Evolutionary conservation across 192 early-diverging fungal genomes (phyloP), one percentile per base, ranked within the genome.

Genomic region (Linnemannia elongata): DNA sequence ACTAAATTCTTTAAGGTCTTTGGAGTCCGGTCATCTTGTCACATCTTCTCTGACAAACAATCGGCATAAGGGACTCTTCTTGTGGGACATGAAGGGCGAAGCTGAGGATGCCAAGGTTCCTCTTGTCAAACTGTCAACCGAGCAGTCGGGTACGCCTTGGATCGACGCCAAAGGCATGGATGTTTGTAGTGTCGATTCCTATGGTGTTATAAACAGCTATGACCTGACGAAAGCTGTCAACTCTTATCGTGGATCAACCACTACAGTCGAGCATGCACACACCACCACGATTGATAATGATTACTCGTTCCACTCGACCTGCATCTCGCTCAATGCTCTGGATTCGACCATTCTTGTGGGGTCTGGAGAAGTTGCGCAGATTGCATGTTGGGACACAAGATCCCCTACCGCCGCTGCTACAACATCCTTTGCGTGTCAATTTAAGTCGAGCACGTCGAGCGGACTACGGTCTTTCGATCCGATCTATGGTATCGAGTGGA

Each of bases 11-110:
- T 38, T 0, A 30, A 85, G 83, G 35, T 80, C 79, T 27, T 66
- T 86, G 36, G 83, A 86, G n/a, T 86, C 83, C 1, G 83, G 83
- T 0, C 83, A 80, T 36, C 44, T 86, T 24, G 74, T 86, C n/a
- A 79, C 83, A 60, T 74, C 79, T 10, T 74, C 79, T 17, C 36
- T 13, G 57, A 54, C 71, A 6, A 12, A 24, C 1, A 68, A 17
- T 15, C 15, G 18, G 6, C 20, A 42, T 1, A 47, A 69, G 7
- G 57, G n/a, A 8, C 75, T 86, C 2, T 33, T 68, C 12, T 74
- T 86, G 20, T 86, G 83, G 83, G 83, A 86, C 36, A 73, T 86
- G 75, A 81, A 79, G 27, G 79, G 77, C 13, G 38, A 73, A 4
- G 9, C 27, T 8, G 78, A 77, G 17, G 20, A 45, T 27, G 52